Conservation (phyloP, 2,329 filamentous ascomycete genomes). For the Claviceps paspali region DNA sequence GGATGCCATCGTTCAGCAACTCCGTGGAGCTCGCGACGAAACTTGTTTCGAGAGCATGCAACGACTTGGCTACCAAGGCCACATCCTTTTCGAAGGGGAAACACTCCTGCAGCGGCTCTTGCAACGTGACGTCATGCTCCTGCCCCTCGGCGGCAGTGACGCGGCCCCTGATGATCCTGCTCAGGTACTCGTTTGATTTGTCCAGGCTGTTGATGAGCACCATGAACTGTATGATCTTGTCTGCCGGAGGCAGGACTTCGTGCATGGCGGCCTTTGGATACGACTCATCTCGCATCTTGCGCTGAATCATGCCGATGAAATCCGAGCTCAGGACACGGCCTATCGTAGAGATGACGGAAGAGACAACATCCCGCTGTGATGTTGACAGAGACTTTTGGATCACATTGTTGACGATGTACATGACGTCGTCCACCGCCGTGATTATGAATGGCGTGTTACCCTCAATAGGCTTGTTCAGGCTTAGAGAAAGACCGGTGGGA, state of each 20-base stretch:
- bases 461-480: slow-evolving; percentile 53
- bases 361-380: slow-evolving; percentile 63
- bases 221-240: slow-evolving; percentile 76
- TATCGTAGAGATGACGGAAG: slow-evolving; percentile 63
- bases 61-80: slow-evolving; percentile 48
- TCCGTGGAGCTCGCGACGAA: slow-evolving; percentile 71
- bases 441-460: slow-evolving; percentile 82
- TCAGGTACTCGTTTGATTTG: slow-evolving; percentile 78
- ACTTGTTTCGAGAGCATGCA: slow-evolving; percentile 52
- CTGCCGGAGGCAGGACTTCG: slow-evolving; percentile 72
- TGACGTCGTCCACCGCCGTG: slow-evolving; percentile 91
- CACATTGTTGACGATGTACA: slow-evolving; percentile 96
- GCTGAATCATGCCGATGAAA: slow-evolving; percentile 92
- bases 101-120: slow-evolving; percentile 38
- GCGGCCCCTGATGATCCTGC: slow-evolving; percentile 63
- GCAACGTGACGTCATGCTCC: slow-evolving; percentile 18
- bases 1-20: slow-evolving; percentile 68
- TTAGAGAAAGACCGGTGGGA: slow-evolving; percentile 64
- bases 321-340: slow-evolving; percentile 71
- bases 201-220: slow-evolving; percentile 94
- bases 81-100: slow-evolving; percentile 75
- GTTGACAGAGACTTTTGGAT: slow-evolving; percentile 77
- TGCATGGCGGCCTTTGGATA: slow-evolving; percentile 70
- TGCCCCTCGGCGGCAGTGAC: slow-evolving; percentile 31
- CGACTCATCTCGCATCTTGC: slow-evolving; percentile 92